Evolutionary conservation across 2,329 filamentous ascomycete genomes (phyloP).

Genomic region (Neonectria magnoliae): DNA sequence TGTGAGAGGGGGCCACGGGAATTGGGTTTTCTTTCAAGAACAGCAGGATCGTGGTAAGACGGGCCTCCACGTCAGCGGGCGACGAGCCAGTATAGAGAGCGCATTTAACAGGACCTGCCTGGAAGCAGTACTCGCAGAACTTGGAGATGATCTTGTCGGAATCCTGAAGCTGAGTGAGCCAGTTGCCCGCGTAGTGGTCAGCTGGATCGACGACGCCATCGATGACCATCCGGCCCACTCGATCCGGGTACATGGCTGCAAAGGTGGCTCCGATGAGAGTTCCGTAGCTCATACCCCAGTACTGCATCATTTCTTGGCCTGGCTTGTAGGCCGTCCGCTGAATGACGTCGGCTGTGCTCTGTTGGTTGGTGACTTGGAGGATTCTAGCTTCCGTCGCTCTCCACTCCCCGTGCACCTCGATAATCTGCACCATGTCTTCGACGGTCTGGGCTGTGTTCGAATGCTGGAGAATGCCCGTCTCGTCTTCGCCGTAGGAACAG

Average conservation of each 20-base stretch:
- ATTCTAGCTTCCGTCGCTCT: slow-evolving; percentile 34
- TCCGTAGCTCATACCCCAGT: slow-evolving; percentile 50
- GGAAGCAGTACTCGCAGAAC: slow-evolving; percentile 37
- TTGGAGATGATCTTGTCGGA: slow-evolving; percentile 36
- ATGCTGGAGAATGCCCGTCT: slow-evolving; percentile 44
- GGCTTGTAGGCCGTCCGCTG: slow-evolving; percentile 24
- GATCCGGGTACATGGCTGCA: slow-evolving; percentile 43
- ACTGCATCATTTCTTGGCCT: slow-evolving; percentile 35
- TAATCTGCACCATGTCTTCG: slow-evolving; percentile 59
- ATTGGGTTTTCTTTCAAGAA: neutral
- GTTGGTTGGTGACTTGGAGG: neutral
- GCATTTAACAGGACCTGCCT: slow-evolving; percentile 4
- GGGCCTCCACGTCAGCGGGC: neutral
- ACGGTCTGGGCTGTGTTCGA: slow-evolving; percentile 58
- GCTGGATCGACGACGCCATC: slow-evolving; percentile 40
- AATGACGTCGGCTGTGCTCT: neutral
- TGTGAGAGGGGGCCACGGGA: neutral
- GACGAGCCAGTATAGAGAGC: slow-evolving; percentile 4
- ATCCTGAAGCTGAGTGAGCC: slow-evolving; percentile 37
- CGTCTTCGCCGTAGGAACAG: slow-evolving; percentile 31
- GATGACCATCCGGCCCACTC: slow-evolving; percentile 36
- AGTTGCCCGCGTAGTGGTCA: slow-evolving; percentile 36
- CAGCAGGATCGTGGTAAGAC: slow-evolving; percentile 2
- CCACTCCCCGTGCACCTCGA: slow-evolving; percentile 54
- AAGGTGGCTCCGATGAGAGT: slow-evolving; percentile 47